Evolutionary conservation across 805 yeast species (phyloP).

Genomic region (Saccharomycopsis fodiens): DNA sequence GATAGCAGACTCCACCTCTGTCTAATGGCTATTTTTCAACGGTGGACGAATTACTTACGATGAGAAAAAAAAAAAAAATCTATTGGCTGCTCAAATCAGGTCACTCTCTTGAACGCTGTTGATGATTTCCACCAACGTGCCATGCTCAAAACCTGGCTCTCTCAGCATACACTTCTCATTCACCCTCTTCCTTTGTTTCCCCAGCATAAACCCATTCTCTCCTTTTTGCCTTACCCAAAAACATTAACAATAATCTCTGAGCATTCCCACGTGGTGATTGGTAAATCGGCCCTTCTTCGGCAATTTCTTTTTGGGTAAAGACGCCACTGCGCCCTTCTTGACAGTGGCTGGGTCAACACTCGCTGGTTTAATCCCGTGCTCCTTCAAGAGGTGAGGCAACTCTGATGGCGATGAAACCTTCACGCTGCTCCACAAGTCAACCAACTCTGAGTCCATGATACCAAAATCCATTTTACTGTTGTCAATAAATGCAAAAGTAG

Average conservation of each 20-base stretch:
- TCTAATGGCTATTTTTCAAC: too few species aligned
- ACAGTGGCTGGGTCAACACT: slow-evolving; percentile 94
- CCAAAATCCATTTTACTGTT: slow-evolving; percentile 47
- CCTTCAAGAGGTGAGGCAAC: slow-evolving; percentile 68
- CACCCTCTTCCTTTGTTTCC: too few species aligned
- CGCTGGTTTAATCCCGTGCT: slow-evolving; percentile 90
- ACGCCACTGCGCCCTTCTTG: slow-evolving; percentile 51
- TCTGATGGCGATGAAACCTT: slow-evolving; percentile 78
- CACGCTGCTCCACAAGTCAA: slow-evolving; percentile 69
- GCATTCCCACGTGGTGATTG: slow-evolving; percentile 89
- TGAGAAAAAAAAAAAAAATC: too few species aligned
- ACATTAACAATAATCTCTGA: slow-evolving; percentile 90
- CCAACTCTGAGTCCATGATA: slow-evolving; percentile 72
- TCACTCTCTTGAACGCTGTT: too few species aligned
- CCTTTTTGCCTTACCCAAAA: too few species aligned
- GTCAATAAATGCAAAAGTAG: slow-evolving; percentile 90
- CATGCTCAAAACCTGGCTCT: too few species aligned
- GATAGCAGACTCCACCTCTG: too few species aligned
- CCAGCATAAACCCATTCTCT: background rate
- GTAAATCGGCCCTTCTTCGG: slow-evolving; percentile 91
- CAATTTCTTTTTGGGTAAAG: slow-evolving; percentile 71
- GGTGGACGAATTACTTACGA: too few species aligned
- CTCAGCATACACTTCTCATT: too few species aligned
- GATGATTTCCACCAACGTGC: too few species aligned
- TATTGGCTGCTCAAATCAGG: too few species aligned